Evolutionary conservation across 805 yeast genomes (phyloP), one percentile per base, ranked within the genome.

Genomic region (Yarrowia divulgata): DNA sequence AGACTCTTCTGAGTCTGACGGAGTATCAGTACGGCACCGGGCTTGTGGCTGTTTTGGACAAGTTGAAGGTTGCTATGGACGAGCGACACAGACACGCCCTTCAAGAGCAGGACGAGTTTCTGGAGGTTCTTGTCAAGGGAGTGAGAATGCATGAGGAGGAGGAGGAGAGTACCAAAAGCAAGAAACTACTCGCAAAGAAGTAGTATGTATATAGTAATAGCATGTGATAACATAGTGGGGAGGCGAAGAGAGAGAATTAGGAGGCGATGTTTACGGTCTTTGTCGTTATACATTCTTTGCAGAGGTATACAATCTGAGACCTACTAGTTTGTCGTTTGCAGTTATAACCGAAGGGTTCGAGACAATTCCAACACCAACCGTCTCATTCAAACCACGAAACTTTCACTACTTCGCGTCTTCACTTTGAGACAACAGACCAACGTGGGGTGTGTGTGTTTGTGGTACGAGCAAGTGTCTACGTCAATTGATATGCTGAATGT

Each of bases 161-260:
- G 34, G 52, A 19, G 52, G n/a, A 43, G 14, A 39, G 32, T 19
- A 16, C 7, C 16, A n/a, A n/a, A n/a, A n/a, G n/a, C n/a, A n/a
- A n/a, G 13, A 10, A 45, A 35, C 42, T 32, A 34, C 43, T 45
- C 8, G n/a, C n/a, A n/a, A n/a, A 8, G 48, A 29, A 57, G 52
- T 42, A 40, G 66, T 60, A 43, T 60, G 66, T 60, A 60, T 60
- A 60, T 60, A 60, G 66, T 60, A 58, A 40, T 45, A 45, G 66
- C 66, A 60, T 60, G 43, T 39, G 43, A 16, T 40, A 13, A 16
- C 37, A 9, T 34, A 23, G 29, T 2, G 29, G 4, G 29, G 29
- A 23, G 29, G 29, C 29, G 29, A n/a, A n/a, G n/a, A n/a, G n/a
- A n/a, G n/a, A n/a, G n/a, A 23, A 23, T 23, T 23, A 23, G 29